Conservation (phyloP, 768 basidiomycete genomes). For the Leccinum rimulosum region DNA sequence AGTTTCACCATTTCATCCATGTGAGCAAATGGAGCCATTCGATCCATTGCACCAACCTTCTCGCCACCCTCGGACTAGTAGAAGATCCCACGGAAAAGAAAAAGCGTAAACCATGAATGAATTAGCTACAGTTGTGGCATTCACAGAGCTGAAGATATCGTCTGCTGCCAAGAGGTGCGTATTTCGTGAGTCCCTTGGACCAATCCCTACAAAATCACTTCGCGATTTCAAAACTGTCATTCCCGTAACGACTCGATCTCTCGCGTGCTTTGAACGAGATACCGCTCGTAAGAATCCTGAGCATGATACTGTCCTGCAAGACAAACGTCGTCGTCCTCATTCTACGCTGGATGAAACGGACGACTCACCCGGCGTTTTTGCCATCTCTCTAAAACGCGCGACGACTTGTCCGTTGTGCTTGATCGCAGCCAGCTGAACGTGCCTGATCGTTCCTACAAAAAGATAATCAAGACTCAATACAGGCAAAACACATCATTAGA, state of each 20-base stretch:
- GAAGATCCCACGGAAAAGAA: too few species aligned
- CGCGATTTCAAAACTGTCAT: slow-evolving; percentile 22
- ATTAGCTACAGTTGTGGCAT: too few species aligned
- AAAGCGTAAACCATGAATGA: too few species aligned
- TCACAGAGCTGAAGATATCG: not conserved
- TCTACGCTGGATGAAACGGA: not conserved
- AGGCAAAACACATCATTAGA: not conserved
- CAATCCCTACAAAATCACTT: not conserved
- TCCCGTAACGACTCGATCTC: slow-evolving; percentile 72
- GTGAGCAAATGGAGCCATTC: too few species aligned
- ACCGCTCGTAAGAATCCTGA: slow-evolving; percentile 58
- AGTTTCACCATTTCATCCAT: too few species aligned
- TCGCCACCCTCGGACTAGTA: too few species aligned
- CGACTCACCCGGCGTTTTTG: slow-evolving; percentile 50
- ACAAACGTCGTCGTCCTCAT: not conserved
- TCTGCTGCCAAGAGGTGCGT: too few species aligned
- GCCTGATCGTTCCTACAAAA: slow-evolving; percentile 77
- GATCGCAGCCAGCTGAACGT: slow-evolving; percentile 79
- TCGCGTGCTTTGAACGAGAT: slow-evolving; percentile 51
- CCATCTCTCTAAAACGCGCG: slow-evolving; percentile 58
- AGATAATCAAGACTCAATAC: too few species aligned
- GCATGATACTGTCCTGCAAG: slow-evolving; percentile 43
- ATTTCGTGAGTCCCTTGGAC: too few species aligned
- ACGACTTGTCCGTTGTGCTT: slow-evolving; percentile 69
- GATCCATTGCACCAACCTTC: too few species aligned